Base-by-base conservation (phyloP, 371 early-diverging fungal species). In the Umbelopsis sp. region DNA sequence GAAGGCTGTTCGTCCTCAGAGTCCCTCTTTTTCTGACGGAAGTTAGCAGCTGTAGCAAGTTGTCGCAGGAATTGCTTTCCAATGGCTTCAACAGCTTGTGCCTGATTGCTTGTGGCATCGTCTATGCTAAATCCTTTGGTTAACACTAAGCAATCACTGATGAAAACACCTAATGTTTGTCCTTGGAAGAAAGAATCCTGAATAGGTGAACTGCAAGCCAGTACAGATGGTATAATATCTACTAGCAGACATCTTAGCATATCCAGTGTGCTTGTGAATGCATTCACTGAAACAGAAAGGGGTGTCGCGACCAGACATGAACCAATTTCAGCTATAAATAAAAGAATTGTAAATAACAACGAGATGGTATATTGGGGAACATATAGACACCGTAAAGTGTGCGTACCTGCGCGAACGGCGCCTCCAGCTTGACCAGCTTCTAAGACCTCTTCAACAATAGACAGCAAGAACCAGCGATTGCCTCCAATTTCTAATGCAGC, bases 121-220 rank as follows among this genome's bases (percentile, higher is more conserved):
- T n/a, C 37, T 9, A 48, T 65, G 10, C 71, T 57, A 32, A 57
- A 69, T n/a, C 70, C 73, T 41, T 78, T 72, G 76, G 80, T 76
- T 22, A 84, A 63, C 3, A 81, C 82, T 22, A 84, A 67, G 52
- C 82, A 81, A 63, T 84, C 76, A 41, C 84, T 73, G 7, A 75
- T 76, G 64, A 84, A 84, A 0, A 84, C 84, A n/a, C 84, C 84
- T 7, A 84, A 63, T 20, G 82, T 84, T 63, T 84, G 84, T 3
- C 84, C 84, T 63, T 84, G 84, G 65, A 84, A 84, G 53, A 74
- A 84, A 2, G 84, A 84, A 53, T 70, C 70, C 45, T 77, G 70
- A 18, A 74, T 44, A 10, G 65, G 50, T 1, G 80, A 74, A 20
- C 73, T 70, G 11, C 70, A 64, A 4, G 66, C n/a, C 18, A 84